phyloP scores from a whole-genome alignment of 2,329 filamentous ascomycete genomes.

The Endoconidiophora polonica region DNA sequence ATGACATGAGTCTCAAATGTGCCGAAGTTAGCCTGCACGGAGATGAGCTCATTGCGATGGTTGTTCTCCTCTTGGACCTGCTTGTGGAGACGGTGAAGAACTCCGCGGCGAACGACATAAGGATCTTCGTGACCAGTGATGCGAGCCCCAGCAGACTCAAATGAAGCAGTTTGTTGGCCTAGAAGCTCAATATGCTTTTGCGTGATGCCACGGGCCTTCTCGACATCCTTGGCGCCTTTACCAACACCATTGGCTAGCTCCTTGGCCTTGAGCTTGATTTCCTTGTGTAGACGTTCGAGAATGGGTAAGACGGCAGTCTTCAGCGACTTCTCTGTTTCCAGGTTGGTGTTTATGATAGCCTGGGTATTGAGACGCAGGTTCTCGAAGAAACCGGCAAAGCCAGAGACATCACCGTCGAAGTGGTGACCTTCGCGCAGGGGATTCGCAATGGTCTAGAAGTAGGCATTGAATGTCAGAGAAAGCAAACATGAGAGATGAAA shows the following conservation, averaged over 20 bases:
- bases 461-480: slow-evolving; percentile 2
- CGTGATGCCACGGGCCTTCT: slow-evolving; percentile 68
- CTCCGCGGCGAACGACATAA: slow-evolving; percentile 68
- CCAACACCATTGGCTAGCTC: slow-evolving; percentile 66
- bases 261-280: slow-evolving; percentile 94
- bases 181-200: slow-evolving; percentile 96
- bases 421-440: slow-evolving; percentile 82
- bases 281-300: slow-evolving; percentile 78
- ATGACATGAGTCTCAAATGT: slow-evolving; percentile 78
- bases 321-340: slow-evolving; percentile 80
- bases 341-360: slow-evolving; percentile 72
- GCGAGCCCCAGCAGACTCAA: slow-evolving; percentile 58
- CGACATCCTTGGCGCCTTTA: slow-evolving; percentile 78
- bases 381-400: slow-evolving; percentile 80
- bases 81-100: slow-evolving; percentile 70
- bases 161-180: slow-evolving; percentile 66
- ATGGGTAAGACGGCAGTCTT: slow-evolving; percentile 75
- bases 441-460: slow-evolving; percentile 55
- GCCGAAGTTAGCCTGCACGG: slow-evolving; percentile 79
- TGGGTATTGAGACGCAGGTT: slow-evolving; percentile 88
- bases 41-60: slow-evolving; percentile 77
- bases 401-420: slow-evolving; percentile 80
- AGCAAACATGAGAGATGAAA: not conserved
- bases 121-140: slow-evolving; percentile 64
- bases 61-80: slow-evolving; percentile 94